A percentile compares a stretch with the other conserved stretches of the same genome.
phyloP scores from a whole-genome alignment of 2,329 filamentous ascomycete genomes.

The Fusarium sp. region DNA sequence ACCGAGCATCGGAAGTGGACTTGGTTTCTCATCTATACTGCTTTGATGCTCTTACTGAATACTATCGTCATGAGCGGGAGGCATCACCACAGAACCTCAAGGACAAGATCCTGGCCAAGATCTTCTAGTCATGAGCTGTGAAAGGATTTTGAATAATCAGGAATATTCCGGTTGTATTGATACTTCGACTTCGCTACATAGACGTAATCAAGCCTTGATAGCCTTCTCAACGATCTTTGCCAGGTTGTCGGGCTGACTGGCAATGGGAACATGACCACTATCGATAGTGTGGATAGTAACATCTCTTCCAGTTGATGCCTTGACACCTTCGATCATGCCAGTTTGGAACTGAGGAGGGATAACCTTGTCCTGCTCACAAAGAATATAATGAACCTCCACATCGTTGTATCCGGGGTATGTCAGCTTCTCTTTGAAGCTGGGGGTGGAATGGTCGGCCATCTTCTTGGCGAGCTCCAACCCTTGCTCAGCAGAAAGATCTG shows the following conservation, averaged over 20 bases:
- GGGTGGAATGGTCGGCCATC: slow-evolving; percentile 23
- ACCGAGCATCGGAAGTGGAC: not conserved
- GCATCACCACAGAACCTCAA: not conserved
- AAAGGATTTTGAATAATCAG: too few species aligned
- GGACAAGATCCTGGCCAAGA: not conserved
- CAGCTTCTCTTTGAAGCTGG: slow-evolving; percentile 27
- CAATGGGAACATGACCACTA: slow-evolving; percentile 2
- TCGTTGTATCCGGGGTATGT: slow-evolving; percentile 33
- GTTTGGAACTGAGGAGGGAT: slow-evolving; percentile 8
- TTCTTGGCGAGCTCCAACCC: slow-evolving; percentile 7
- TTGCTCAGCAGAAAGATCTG: slow-evolving; percentile 18
- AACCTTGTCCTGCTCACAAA: slow-evolving; percentile 22
- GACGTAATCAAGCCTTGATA: not conserved
- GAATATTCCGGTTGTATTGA: not conserved
- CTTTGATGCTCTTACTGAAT: not conserved
- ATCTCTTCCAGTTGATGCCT: not conserved
- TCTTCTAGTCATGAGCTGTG: not conserved
- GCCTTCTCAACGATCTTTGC: slow-evolving; percentile 8
- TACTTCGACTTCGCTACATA: not conserved
- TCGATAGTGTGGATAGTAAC: not conserved
- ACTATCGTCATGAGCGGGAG: not conserved
- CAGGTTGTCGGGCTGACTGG: slow-evolving; percentile 20
- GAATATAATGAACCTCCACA: slow-evolving; percentile 28
- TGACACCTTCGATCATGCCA: slow-evolving; percentile 20
- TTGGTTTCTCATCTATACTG: not conserved